Percentiles rank a stretch among this genome's conserved stretches.
Conservation (phyloP, 2,329 filamentous ascomycete genomes). For the Xylaria sp. region DNA sequence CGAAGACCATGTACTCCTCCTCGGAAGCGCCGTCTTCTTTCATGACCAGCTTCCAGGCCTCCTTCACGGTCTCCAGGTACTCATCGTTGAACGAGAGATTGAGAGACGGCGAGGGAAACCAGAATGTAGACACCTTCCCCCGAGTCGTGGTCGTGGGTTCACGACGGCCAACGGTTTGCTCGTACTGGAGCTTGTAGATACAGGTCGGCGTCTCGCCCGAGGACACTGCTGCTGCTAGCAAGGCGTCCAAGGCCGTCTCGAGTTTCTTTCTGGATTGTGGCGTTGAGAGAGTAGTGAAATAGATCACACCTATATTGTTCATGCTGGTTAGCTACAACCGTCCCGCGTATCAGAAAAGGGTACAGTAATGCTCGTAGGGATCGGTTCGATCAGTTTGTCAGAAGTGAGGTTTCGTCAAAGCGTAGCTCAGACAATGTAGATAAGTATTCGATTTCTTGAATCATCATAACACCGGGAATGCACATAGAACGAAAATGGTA, state of each 20-base stretch:
- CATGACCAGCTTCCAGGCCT: conserved; percentile 69
- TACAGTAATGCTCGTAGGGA: conserved; percentile 23
- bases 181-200: conserved; percentile 59
- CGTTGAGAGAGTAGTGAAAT: conserved; percentile 44
- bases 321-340: conserved; percentile 20
- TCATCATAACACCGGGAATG: conserved; percentile 82
- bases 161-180: conserved; percentile 46
- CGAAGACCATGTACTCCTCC: conserved; percentile 74
- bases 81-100: conserved; percentile 76
- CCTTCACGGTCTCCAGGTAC: conserved; percentile 66
- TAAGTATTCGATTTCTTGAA: conserved; percentile 85
- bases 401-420: conserved; percentile 84
- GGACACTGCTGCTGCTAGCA: conserved; percentile 41
- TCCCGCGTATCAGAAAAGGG: not conserved
- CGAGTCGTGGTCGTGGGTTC: conserved; percentile 37
- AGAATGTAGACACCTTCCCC: conserved; percentile 46
- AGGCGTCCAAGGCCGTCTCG: conserved; percentile 44
- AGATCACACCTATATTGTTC: conserved; percentile 37
- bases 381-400: conserved; percentile 80
- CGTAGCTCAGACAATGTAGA: conserved; percentile 99
- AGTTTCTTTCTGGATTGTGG: conserved; percentile 42
- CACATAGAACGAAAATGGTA: conserved; percentile 22
- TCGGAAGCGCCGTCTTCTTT: conserved; percentile 49
- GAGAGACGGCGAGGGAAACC: conserved; percentile 61
- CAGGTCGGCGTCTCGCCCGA: conserved; percentile 36